Evolutionary conservation across 2,329 filamentous ascomycete species (phyloP).

Genomic region (Neofusicoccum ribis): DNA sequence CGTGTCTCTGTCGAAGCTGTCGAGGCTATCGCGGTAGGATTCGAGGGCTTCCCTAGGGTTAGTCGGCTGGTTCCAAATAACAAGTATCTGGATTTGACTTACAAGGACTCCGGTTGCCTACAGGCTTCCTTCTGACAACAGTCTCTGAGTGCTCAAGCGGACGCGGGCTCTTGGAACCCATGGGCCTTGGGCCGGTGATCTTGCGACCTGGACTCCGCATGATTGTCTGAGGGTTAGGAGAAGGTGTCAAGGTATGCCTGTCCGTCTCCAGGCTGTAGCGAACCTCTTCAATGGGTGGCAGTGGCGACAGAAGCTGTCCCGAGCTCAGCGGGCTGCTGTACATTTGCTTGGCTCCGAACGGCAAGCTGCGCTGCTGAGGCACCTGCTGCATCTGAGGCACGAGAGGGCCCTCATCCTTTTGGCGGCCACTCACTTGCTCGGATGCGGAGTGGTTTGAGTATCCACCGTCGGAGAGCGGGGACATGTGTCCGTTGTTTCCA

Average conservation of each 20-base stretch:
- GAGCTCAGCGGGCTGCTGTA: constrained; percentile 39
- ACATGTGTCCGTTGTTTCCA: constrained; percentile 35
- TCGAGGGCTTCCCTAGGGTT: constrained; percentile 3
- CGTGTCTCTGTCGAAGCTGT: constrained; percentile 38
- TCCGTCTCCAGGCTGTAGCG: constrained; percentile 53
- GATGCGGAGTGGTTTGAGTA: constrained; percentile 41
- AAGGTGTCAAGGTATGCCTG: constrained; percentile 9
- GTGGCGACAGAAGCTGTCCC: constrained; percentile 39
- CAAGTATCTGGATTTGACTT: constrained; percentile 22
- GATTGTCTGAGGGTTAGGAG: background rate
- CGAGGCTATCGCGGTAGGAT: constrained; percentile 34
- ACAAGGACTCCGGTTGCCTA: constrained; percentile 27
- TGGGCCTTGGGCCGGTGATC: constrained; percentile 48
- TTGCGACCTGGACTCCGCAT: constrained; percentile 28
- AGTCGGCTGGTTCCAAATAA: background rate
- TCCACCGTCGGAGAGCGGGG: constrained; percentile 39
- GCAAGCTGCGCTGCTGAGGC: constrained; percentile 6
- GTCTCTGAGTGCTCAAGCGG: constrained; percentile 61
- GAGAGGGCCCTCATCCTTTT: constrained; percentile 59
- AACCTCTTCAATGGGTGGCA: constrained; percentile 55
- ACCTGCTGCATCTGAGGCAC: constrained; percentile 43
- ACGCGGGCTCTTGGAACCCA: constrained; percentile 38
- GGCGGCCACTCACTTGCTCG: constrained; percentile 43
- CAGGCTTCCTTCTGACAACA: constrained; percentile 42
- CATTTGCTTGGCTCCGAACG: constrained; percentile 32